Conservation (phyloP, 257 asterid species). For the Marsdenia floribunda region DNA sequence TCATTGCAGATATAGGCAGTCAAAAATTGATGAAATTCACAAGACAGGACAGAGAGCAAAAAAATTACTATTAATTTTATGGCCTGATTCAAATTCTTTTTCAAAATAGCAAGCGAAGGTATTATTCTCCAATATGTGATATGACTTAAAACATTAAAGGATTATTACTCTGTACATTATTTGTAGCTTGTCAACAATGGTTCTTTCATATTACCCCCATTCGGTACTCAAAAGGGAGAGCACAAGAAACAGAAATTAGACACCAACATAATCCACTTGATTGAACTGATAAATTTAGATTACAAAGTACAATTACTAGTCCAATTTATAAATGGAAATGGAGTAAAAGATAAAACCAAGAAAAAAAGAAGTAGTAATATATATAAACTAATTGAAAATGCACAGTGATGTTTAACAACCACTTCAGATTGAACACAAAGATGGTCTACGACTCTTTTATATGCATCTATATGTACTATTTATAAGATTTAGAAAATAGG, state of each 20-base stretch:
- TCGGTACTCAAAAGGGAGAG: neutral
- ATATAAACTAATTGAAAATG: neutral
- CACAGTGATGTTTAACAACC: neutral
- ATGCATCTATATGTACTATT: neutral
- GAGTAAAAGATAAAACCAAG: neutral
- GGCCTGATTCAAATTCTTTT: slow-evolving; percentile 6
- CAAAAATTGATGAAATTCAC: neutral
- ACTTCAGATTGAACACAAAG: neutral
- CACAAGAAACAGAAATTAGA: neutral
- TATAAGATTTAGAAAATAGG: neutral
- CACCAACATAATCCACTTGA: neutral
- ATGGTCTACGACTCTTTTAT: neutral
- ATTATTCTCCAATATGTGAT: neutral
- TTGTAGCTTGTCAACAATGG: neutral
- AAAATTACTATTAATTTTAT: neutral
- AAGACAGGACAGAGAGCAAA: neutral
- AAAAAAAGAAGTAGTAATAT: neutral
- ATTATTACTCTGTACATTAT: neutral
- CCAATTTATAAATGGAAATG: neutral
- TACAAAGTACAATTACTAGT: neutral
- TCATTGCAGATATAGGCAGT: slow-evolving; percentile 8
- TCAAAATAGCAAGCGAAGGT: neutral
- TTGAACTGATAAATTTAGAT: neutral
- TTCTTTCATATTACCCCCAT: neutral
- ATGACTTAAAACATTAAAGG: neutral